Base-by-base conservation (phyloP, 805 yeast species). In the Tetrapisispora fleetii region DNA sequence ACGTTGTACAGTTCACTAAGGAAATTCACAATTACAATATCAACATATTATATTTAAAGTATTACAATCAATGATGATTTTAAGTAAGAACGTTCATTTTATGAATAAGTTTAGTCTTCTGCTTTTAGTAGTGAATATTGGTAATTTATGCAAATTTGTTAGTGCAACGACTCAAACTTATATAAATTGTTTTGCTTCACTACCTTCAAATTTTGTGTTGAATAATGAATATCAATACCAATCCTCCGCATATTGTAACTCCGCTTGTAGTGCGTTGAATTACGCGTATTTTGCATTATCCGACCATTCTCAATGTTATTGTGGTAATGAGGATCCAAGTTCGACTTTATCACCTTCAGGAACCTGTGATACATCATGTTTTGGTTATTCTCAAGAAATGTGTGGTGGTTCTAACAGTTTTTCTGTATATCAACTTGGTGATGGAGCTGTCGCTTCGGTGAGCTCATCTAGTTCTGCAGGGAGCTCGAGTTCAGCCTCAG, bases 361-460 rank as follows among this genome's bases (percentile, higher is more conserved):
- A 13, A 43, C 54, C 4, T 64, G 68, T 51, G 48, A 53, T 48
- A 53, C 63, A 0, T 35, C 55, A 6, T 86, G 95, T 63, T 65
- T 58, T 35, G 93, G 88, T 8, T 85, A 73, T 57, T 71, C 73
- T 6, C 9, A 43, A 1, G 84, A 83, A 50, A 69, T 60, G 47
- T 86, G 95, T 67, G 88, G 88, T 53, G 83, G 83, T 37, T 68
- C 74, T 17, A 48, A 58, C 41, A 71, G 76, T 37, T 81, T 68
- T 55, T 63, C 71, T 24, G 72, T 79, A 24, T 79, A 68, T 52
- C 65, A 72, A 8, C 65, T 69, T 45, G 59, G 47, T 37, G 53
- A 45, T 37, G 50, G 37, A 30, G 42, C 10, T 43, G 50, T 43
- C 27, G 28, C 37, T 27, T 19, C 49, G 33, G 45, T 36, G 9